Evolutionary conservation across 2,329 filamentous ascomycete genomes (phyloP).

Genomic region (Zymoseptoria passerinii): DNA sequence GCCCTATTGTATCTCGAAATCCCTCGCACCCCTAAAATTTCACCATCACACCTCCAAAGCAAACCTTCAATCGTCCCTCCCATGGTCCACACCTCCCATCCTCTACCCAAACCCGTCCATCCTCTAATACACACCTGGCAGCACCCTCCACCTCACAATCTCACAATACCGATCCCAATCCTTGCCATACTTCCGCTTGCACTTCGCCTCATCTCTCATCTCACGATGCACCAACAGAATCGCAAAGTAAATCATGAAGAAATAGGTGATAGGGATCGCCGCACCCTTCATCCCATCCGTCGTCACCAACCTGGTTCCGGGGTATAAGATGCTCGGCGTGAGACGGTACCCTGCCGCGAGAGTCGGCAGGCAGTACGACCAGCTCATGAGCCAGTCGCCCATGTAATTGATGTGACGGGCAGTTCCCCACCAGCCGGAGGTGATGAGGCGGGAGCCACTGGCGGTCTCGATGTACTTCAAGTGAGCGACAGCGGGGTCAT

Average conservation of each 20-base stretch:
- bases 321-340: constrained; percentile 49
- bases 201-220: constrained; percentile 82
- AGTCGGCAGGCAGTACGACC: constrained; percentile 83
- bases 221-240: constrained; percentile 80
- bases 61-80: neutral
- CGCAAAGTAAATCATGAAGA: constrained; percentile 88
- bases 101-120: neutral
- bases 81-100: neutral
- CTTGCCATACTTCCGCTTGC: constrained; percentile 78
- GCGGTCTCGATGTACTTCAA: constrained; percentile 81
- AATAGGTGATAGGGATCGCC: constrained; percentile 83
- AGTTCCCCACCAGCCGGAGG: constrained; percentile 86
- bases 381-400: constrained; percentile 89
- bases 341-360: constrained; percentile 75
- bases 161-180: constrained; percentile 88
- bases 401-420: constrained; percentile 94
- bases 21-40: neutral
- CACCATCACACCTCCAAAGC: neutral
- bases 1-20: too few species aligned
- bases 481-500: constrained; percentile 68
- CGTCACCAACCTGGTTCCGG: constrained; percentile 51
- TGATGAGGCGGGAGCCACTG: constrained; percentile 70
- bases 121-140: constrained; percentile 71
- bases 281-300: constrained; percentile 60
- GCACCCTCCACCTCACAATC: constrained; percentile 70